phyloP scores from a whole-genome alignment of 306 rosid species.

The Vachellia pachyceras region DNA sequence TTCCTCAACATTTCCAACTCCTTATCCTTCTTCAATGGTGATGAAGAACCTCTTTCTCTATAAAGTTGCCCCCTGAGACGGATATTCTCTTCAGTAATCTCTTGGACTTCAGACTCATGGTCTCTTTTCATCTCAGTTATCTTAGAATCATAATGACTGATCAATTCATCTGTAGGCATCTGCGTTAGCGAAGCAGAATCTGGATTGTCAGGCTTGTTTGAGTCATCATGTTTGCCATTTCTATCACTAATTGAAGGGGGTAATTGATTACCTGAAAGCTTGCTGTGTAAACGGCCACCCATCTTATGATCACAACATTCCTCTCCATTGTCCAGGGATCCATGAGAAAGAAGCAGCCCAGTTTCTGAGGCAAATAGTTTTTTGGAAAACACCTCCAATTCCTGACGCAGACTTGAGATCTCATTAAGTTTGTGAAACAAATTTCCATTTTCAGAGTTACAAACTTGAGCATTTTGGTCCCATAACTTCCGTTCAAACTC shows the following conservation, averaged over 20 bases:
- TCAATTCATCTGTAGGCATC: slow-evolving; percentile 60
- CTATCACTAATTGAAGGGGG: slow-evolving; percentile 53
- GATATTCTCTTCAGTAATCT: slow-evolving; percentile 66
- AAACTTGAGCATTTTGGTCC: slow-evolving; percentile 41
- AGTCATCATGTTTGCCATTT: slow-evolving; percentile 69
- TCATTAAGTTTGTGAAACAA: slow-evolving; percentile 58
- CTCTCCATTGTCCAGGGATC: slow-evolving; percentile 67
- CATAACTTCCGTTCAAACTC: slow-evolving; percentile 55
- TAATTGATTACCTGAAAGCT: slow-evolving; percentile 44
- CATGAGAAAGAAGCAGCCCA: slow-evolving; percentile 66
- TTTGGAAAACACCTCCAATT: slow-evolving; percentile 65
- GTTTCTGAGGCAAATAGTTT: slow-evolving; percentile 57
- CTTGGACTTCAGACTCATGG: slow-evolving; percentile 76
- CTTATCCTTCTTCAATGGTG: slow-evolving; percentile 68
- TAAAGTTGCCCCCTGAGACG: slow-evolving; percentile 61
- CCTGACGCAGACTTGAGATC: slow-evolving; percentile 70
- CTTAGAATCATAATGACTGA: slow-evolving; percentile 49
- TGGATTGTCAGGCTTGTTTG: slow-evolving; percentile 49
- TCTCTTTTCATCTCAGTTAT: slow-evolving; percentile 79
- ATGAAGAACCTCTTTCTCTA: slow-evolving; percentile 57
- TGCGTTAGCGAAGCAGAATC: slow-evolving; percentile 54
- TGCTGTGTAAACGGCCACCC: slow-evolving; percentile 56
- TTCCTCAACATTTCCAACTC: slow-evolving; percentile 74
- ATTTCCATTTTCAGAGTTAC: slow-evolving; percentile 46
- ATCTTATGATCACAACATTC: slow-evolving; percentile 58